phyloP scores from a whole-genome alignment of 805 yeast species.

The Yarrowia osloensis region DNA sequence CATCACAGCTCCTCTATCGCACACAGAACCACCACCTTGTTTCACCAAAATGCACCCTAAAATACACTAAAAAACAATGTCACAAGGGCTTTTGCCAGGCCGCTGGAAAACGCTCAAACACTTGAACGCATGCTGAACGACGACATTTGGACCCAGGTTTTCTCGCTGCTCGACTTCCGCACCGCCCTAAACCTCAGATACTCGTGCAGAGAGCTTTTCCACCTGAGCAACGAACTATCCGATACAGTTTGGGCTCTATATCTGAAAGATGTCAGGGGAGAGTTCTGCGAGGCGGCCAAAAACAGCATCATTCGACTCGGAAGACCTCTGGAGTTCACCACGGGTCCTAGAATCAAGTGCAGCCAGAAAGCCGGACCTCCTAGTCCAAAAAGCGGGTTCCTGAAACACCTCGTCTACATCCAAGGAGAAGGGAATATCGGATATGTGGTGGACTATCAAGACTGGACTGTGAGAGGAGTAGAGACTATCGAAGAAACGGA shows the following conservation, averaged over 20 bases:
- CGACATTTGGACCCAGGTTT: constrained; percentile 4
- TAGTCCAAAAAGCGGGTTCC: not conserved
- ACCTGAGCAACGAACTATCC: not conserved
- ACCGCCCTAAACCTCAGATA: constrained; percentile 1
- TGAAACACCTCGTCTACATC: not conserved
- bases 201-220: not conserved
- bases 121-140: not conserved
- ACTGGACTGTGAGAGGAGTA: not conserved
- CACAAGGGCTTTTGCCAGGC: not conserved
- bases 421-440: not conserved
- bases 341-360: not conserved
- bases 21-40: not conserved
- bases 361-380: constrained; percentile 16
- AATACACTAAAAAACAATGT: not conserved
- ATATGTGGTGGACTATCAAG: not conserved
- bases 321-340: not conserved
- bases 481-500: not conserved
- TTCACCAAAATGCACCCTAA: not conserved
- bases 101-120: not conserved
- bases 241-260: not conserved
- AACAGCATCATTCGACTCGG: not conserved
- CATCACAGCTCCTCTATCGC: too few species aligned
- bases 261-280: not conserved
- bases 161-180: not conserved
- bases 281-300: not conserved